Evolutionary conservation across 495 filamentous ascomycete species (phyloP), one percentile per base, ranked within the genome.

Genomic region (Penicillium steckii): DNA sequence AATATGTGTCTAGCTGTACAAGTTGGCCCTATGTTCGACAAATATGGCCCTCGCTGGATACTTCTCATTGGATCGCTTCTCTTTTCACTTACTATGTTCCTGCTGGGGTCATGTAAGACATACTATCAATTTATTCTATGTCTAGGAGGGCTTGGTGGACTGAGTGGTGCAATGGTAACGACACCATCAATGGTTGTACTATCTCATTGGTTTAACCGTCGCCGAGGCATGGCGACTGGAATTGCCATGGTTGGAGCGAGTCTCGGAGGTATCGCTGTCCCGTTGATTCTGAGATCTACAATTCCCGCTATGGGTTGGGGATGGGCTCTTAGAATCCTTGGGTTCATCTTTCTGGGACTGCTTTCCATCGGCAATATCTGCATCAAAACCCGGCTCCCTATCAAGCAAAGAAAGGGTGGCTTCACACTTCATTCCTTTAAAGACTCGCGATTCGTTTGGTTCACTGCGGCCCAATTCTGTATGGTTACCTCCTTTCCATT

Each of bases 311-410:
- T 90, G 23, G 86, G 86, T 24, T 90, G 82, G 65, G 80, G 73
- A 37, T 88, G 86, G 85, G 74, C 85, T 13, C 78, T 84, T n/a
- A 77, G 86, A 8, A 79, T 82, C 48, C 56, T 88, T 7, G 86
- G 79, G 2, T 81, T 89, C 49, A 72, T 89, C 43, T 79, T 79
- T 60, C 56, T 86, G 13, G 33, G 13, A 4, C 33, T 37, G 8
- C 33, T 37, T 57, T 76, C 43, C 15, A 37, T 37, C 8, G 33
- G 33, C 13, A 37, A 37, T 15, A 19, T 37, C n/a, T 37, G 33
- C 33, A 37, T 37, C 15, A 37, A 37, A n/a, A 37, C 33, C 1
- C 15, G 33, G 12, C 15, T 37, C 8, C 33, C 33, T 5, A 6
- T n/a, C 15, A 37, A 37, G 15, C 8, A 13, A 37, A 13, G 33